Conservation (phyloP, 345 rosid genomes). For the Cardamine resedifolia region DNA sequence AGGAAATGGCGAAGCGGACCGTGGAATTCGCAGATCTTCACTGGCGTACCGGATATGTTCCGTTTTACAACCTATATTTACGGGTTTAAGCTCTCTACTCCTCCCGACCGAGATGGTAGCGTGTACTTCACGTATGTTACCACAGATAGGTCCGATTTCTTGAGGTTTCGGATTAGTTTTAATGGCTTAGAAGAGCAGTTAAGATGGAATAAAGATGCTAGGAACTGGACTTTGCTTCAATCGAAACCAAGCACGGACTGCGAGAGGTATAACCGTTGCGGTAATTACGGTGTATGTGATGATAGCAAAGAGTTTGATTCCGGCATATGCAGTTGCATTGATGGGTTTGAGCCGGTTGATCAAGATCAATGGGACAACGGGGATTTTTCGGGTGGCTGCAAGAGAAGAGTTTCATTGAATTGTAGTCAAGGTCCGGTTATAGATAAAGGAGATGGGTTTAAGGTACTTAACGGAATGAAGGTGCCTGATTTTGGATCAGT, state of each 20-base stretch:
- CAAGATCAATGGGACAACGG: slow-evolving; percentile 37
- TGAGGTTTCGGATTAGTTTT: slow-evolving; percentile 38
- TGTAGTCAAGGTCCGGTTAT: slow-evolving; percentile 36
- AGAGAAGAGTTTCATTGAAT: slow-evolving; percentile 35
- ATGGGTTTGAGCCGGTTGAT: slow-evolving; percentile 21
- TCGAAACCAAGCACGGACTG: slow-evolving; percentile 44
- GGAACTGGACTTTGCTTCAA: slow-evolving; percentile 43
- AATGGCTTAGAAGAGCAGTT: slow-evolving; percentile 41
- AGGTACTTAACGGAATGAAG: slow-evolving; percentile 47
- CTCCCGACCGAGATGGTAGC: slow-evolving; percentile 39
- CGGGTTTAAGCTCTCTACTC: slow-evolving; percentile 51
- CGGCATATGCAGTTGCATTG: slow-evolving; percentile 46
- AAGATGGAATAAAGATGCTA: slow-evolving; percentile 31
- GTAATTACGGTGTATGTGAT: slow-evolving; percentile 49
- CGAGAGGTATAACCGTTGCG: slow-evolving; percentile 45
- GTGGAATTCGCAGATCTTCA: slow-evolving; percentile 36
- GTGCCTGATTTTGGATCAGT: slow-evolving; percentile 49
- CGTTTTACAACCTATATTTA: slow-evolving; percentile 22
- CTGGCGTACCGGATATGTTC: slow-evolving; percentile 44
- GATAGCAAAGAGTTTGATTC: slow-evolving; percentile 25
- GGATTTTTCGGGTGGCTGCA: slow-evolving; percentile 47
- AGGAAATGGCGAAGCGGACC: slow-evolving; percentile 41
- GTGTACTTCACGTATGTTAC: slow-evolving; percentile 49
- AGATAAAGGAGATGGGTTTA: slow-evolving; percentile 40
- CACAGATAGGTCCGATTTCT: slow-evolving; percentile 31